phyloP scores from a whole-genome alignment of 371 early-diverging fungal species.

The Mucor sp. region DNA sequence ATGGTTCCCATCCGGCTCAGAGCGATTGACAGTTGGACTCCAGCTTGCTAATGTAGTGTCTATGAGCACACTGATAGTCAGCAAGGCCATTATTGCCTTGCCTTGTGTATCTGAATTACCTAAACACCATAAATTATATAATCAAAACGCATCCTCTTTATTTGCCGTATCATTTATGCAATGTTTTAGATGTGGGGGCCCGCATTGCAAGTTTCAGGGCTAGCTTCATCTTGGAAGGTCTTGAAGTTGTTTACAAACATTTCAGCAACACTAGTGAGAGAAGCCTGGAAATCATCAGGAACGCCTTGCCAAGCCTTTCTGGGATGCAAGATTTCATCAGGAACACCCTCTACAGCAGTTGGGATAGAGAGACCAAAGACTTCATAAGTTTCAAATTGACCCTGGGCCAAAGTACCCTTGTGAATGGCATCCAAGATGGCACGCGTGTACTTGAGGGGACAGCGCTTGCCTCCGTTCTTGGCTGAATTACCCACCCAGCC shows the following conservation, averaged over 20 bases:
- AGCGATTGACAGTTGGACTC: too few species aligned
- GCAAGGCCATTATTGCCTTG: too few species aligned
- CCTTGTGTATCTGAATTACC: too few species aligned
- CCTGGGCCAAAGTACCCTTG: slow-evolving; percentile 81
- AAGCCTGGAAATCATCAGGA: slow-evolving; percentile 58
- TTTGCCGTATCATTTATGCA: not conserved
- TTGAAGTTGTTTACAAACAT: slow-evolving; percentile 92
- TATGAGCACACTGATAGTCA: too few species aligned
- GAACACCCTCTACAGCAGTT: slow-evolving; percentile 76
- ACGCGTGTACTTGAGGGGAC: slow-evolving; percentile 94
- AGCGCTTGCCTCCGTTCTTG: slow-evolving; percentile 73
- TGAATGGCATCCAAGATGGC: slow-evolving; percentile 97
- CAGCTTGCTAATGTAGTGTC: too few species aligned
- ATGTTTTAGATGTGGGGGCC: slow-evolving; percentile 57
- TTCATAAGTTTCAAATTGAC: slow-evolving; percentile 79
- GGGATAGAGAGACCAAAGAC: slow-evolving; percentile 90
- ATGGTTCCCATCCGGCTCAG: too few species aligned
- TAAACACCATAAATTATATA: too few species aligned
- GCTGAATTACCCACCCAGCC: slow-evolving; percentile 97
- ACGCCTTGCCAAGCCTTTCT: slow-evolving; percentile 81
- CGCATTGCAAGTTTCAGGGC: slow-evolving; percentile 74
- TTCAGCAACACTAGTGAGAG: slow-evolving; percentile 73
- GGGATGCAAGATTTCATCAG: slow-evolving; percentile 86
- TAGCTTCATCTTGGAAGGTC: slow-evolving; percentile 81
- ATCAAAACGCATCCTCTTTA: not conserved